phyloP scores from a whole-genome alignment of 2,329 filamentous ascomycete species.

The Calonectria naviculata region DNA sequence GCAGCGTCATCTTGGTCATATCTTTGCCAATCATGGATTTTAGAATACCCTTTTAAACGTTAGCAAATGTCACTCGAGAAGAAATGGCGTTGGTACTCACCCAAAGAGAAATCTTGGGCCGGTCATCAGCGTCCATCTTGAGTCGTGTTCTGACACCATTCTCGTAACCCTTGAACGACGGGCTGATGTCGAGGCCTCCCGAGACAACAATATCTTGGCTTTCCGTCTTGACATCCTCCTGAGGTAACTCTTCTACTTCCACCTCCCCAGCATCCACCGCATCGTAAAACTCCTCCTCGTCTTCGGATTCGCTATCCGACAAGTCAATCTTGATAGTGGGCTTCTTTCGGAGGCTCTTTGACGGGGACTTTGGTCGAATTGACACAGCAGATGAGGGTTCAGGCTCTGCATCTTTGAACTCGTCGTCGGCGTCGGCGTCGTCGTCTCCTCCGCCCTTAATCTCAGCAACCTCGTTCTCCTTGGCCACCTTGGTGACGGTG shows the following conservation, averaged over 20 bases:
- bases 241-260: conserved; percentile 77
- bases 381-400: conserved; percentile 13
- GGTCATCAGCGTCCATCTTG: conserved; percentile 90
- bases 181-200: conserved; percentile 72
- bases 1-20: conserved; percentile 99
- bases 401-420: conserved; percentile 36
- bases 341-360: conserved; percentile 60
- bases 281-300: conserved; percentile 96
- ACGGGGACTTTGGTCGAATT: conserved; percentile 48
- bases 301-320: conserved; percentile 84
- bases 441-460: conserved; percentile 19
- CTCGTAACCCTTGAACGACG: conserved; percentile 91
- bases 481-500: conserved; percentile 30
- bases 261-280: conserved; percentile 94
- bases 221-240: conserved; percentile 54
- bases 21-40: conserved; percentile 99
- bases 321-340: conserved; percentile 78
- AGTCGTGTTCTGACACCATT: conserved; percentile 83
- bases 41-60: conserved; percentile 78
- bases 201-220: conserved; percentile 55
- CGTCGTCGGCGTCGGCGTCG: conserved; percentile 26
- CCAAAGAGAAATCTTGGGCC: conserved; percentile 96
- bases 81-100: conserved; percentile 62
- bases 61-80: conserved; percentile 19
- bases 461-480: background rate